Percentiles rank a stretch among this genome's conserved stretches.
phyloP scores from a whole-genome alignment of 129 eudicot species.

The Lonicera japonica region DNA sequence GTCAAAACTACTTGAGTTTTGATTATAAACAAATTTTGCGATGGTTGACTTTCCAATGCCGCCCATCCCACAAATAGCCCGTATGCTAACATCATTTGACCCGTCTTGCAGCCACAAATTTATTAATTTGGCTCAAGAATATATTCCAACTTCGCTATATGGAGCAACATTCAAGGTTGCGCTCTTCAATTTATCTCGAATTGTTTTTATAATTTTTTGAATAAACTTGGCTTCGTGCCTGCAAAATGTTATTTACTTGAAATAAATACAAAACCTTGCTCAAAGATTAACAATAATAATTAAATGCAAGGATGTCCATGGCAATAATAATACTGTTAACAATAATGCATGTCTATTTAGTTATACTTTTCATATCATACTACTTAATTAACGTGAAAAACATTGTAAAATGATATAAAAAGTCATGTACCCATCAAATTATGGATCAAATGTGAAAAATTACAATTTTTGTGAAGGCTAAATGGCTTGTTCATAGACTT shows the following conservation, averaged over 20 bases:
- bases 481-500: too few species aligned
- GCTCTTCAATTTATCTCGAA: background rate
- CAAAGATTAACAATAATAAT: too few species aligned
- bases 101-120: constrained; percentile 28
- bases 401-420: too few species aligned
- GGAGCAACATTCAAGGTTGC: background rate
- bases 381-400: too few species aligned
- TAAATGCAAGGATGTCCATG: background rate
- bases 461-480: too few species aligned
- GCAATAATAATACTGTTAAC: background rate
- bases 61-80: constrained; percentile 28
- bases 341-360: background rate
- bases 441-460: too few species aligned
- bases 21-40: constrained; percentile 18
- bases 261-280: too few species aligned
- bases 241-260: background rate
- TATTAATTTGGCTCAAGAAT: constrained; percentile 23
- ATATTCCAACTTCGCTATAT: constrained; percentile 17
- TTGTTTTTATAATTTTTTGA: background rate
- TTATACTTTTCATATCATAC: too few species aligned
- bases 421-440: too few species aligned
- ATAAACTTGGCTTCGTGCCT: constrained; percentile 8
- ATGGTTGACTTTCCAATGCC: constrained; percentile 40
- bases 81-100: constrained; percentile 8
- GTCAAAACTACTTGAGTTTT: constrained; percentile 19